Evolutionary conservation across 257 asterid species (phyloP).

Genomic region (Nicotiana obtusifolia): DNA sequence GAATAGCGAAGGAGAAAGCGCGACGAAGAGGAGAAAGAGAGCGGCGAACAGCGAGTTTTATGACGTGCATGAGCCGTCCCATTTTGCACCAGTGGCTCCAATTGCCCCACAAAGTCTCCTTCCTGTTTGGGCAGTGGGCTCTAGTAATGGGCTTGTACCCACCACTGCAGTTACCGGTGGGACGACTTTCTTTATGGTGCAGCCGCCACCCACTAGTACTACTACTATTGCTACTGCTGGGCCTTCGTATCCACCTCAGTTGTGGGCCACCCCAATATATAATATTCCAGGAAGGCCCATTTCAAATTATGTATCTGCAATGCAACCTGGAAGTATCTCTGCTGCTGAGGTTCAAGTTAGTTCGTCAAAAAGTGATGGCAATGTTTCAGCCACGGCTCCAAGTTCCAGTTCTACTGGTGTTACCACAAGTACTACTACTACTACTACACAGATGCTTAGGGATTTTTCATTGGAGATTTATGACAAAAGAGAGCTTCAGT

Average conservation of each 20-base stretch:
- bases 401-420: conserved; percentile 20
- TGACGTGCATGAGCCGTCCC: conserved; percentile 41
- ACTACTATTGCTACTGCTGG: conserved; percentile 21
- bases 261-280: conserved; percentile 75
- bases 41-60: conserved; percentile 43
- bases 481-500: conserved; percentile 74
- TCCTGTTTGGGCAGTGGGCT: conserved; percentile 49
- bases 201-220: conserved; percentile 34
- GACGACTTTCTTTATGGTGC: conserved; percentile 43
- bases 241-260: conserved; percentile 47
- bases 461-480: conserved; percentile 53
- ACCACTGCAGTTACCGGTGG: conserved; percentile 39
- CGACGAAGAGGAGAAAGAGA: conserved; percentile 41
- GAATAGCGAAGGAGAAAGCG: conserved; percentile 23
- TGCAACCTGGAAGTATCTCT: conserved; percentile 19
- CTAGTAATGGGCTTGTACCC: conserved; percentile 18
- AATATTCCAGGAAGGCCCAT: conserved; percentile 44
- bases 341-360: conserved; percentile 9
- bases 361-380: conserved; percentile 6
- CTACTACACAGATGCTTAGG: conserved; percentile 41
- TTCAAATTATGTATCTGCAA: conserved; percentile 33
- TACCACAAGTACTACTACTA: conserved; percentile 6
- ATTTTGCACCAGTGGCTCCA: conserved; percentile 62
- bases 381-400: conserved; percentile 34
- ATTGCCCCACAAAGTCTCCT: conserved; percentile 56